Evolutionary conservation across 805 yeast genomes (phyloP), one percentile per base, ranked within the genome.

Genomic region (Spencermartinsiella europaea): DNA sequence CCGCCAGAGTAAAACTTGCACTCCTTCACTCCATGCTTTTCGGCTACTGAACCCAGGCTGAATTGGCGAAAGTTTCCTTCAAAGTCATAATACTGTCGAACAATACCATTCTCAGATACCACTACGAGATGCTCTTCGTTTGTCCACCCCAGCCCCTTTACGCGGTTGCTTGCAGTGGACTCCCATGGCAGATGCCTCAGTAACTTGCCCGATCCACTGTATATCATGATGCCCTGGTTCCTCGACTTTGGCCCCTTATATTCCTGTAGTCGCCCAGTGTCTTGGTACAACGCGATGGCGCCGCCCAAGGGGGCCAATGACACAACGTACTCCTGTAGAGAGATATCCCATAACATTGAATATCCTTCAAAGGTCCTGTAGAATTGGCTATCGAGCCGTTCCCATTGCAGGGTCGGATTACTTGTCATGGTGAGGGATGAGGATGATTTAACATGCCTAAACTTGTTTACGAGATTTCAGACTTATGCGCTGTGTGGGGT

Each of bases 301-400:
- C 87, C 78, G 2, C 80, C 75, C 45, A 66, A 65, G 0, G 78
- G 67, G 0, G 84, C 79, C 14, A 78, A 62, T 3, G 74, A 68
- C 3, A 80, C 76, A 10, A 64, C 57, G 52, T 68, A 73, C 45
- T 77, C 72, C 14, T 59, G 58, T 4, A 77, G 41, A 21, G 71
- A 64, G 5, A 53, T 53, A 15, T 71, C 63, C 85, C 85, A 80
- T 44, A 72, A 65, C 55, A 79, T 59, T 1, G 68, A 73, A 57
- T 76, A 81, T 46, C 85, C 81, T 16, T 77, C 74, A 45, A 81
- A 64, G 15, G 74, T 71, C 46, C 84, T 70, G 55, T 87, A 89
- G 61, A 76, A 86, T 7, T 79, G 83, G 62, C 80, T 79, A 45
- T 78, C 80, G 16, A 89, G 72, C 52, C 82, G 75, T 62, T 88